phyloP scores from a whole-genome alignment of 179 eudicot genomes.

The Vitellaria paradoxa region DNA sequence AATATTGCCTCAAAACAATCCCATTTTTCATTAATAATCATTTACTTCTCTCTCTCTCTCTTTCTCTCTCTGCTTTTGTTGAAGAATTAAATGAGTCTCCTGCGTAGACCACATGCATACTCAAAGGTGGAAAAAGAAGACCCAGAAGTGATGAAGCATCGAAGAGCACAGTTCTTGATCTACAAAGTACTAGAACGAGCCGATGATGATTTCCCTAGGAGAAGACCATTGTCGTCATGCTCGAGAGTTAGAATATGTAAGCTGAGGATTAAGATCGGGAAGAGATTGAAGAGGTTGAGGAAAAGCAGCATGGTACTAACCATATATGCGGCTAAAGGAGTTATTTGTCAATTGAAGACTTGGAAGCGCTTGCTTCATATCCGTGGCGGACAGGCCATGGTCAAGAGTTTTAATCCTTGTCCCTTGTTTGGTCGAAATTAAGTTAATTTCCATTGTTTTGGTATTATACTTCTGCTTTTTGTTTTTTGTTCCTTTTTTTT shows the following conservation, averaged over 20 bases:
- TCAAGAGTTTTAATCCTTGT: conserved; percentile 31
- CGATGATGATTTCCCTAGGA: conserved; percentile 20
- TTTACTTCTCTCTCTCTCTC: background rate
- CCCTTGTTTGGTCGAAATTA: conserved; percentile 19
- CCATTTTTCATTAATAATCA: background rate
- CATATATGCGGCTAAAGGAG: conserved; percentile 28
- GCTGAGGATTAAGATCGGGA: conserved; percentile 71
- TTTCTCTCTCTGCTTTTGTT: background rate
- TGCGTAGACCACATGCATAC: conserved; percentile 34
- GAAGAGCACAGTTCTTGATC: conserved; percentile 62
- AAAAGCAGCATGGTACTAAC: conserved; percentile 40
- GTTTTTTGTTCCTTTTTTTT: too few relatives aligned
- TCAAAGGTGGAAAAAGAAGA: conserved; percentile 49
- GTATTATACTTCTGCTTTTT: background rate
- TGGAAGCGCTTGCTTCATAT: conserved; percentile 40
- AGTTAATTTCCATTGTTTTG: background rate
- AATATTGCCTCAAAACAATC: background rate
- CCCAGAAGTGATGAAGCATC: conserved; percentile 40
- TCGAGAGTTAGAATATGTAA: conserved; percentile 46
- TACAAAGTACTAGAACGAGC: conserved; percentile 55
- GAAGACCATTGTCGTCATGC: conserved; percentile 35
- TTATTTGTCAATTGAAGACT: conserved; percentile 36
- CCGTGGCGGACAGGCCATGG: conserved; percentile 21
- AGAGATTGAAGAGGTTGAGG: conserved; percentile 50
- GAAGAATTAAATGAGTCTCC: background rate